A percentile compares a stretch with the other conserved stretches of the same genome.
Evolutionary conservation across 768 basidiomycete genomes (phyloP).

Genomic region (Boletales sp.): DNA sequence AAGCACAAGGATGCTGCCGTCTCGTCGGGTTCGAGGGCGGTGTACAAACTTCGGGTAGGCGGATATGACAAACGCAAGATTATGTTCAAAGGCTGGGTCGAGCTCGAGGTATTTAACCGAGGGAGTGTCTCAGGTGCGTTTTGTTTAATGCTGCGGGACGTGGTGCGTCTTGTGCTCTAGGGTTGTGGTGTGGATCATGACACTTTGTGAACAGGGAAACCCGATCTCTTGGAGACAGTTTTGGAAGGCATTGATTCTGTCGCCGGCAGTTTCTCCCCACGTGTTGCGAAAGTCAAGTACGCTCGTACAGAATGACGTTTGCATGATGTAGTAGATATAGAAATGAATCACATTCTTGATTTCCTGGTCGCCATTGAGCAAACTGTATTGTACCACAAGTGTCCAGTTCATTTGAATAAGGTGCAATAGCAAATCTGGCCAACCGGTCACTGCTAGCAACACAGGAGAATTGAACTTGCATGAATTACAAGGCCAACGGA

Average conservation of each 20-base stretch:
- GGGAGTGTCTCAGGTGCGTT: constrained; percentile 53
- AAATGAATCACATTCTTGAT: background rate
- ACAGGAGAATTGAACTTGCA: background rate
- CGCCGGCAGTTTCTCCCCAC: constrained; percentile 52
- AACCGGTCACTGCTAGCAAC: too few relatives aligned
- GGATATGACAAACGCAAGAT: constrained; percentile 63
- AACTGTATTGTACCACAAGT: too few relatives aligned
- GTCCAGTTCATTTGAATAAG: too few relatives aligned
- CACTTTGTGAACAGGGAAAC: constrained; percentile 48
- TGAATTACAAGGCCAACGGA: constrained; percentile 14
- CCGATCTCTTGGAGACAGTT: constrained; percentile 76
- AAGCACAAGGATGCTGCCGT: constrained; percentile 44
- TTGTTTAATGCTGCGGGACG: constrained; percentile 66
- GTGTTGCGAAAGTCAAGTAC: constrained; percentile 36
- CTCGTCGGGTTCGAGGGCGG: constrained; percentile 8
- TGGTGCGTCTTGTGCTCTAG: constrained; percentile 40
- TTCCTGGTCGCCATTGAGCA: too few relatives aligned
- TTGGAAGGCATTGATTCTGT: constrained; percentile 62
- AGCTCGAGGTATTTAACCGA: constrained; percentile 59
- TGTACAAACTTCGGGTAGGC: constrained; percentile 55
- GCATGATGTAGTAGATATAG: background rate
- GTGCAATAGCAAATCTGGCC: too few relatives aligned
- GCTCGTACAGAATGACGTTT: background rate
- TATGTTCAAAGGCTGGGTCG: constrained; percentile 70
- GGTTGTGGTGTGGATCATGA: background rate